A percentile compares a stretch with the other conserved stretches of the same genome.
These are phyloP conservation scores for Volutella citrinella DNA, from an alignment of 2,329 filamentous ascomycete genomes.

Conservation along the genomic window DNA sequence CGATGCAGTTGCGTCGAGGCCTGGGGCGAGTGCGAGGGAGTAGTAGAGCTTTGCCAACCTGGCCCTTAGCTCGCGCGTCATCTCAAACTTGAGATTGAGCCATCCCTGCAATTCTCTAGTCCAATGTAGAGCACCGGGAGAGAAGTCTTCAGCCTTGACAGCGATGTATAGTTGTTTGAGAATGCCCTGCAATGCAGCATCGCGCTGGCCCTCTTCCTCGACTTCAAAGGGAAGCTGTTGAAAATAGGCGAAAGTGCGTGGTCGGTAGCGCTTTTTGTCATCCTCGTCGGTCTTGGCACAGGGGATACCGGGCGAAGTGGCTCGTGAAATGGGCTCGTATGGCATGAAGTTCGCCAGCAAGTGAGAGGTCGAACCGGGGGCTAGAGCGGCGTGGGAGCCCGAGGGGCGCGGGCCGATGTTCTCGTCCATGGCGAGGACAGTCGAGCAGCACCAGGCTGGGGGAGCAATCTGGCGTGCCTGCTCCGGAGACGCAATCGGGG, in stretches of 20 bases:
- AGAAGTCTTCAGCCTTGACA: constrained; percentile 89
- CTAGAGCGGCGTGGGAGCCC: constrained; percentile 27
- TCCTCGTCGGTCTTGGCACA: constrained; percentile 48
- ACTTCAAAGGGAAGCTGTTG: constrained; percentile 83
- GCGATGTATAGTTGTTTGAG: constrained; percentile 92
- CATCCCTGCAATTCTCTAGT: constrained; percentile 93
- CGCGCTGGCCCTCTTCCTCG: constrained; percentile 75
- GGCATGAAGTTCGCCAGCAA: constrained; percentile 38
- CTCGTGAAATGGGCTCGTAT: constrained; percentile 73
- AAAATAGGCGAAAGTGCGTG: constrained; percentile 91
- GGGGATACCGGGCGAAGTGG: constrained; percentile 75
- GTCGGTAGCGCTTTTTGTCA: constrained; percentile 67
- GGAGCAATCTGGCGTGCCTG: no score
- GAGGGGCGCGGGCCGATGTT: constrained; percentile 33
- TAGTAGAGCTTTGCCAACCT: constrained; percentile 91
- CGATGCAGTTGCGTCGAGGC: constrained; percentile 74
- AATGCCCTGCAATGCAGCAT: constrained; percentile 79
- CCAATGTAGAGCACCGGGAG: constrained; percentile 92
- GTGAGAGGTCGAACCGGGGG: constrained; percentile 31
- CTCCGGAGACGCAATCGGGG: no score
- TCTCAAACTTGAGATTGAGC: constrained; percentile 96
- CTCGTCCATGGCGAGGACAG: constrained; percentile 36
- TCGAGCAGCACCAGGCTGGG: no score
- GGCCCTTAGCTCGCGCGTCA: constrained; percentile 77
- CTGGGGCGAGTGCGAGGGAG: constrained; percentile 85